Evolutionary conservation across 2,329 filamentous ascomycete species (phyloP), one percentile per base, ranked within the genome.

Genomic region (Aureobasidium uvarum): DNA sequence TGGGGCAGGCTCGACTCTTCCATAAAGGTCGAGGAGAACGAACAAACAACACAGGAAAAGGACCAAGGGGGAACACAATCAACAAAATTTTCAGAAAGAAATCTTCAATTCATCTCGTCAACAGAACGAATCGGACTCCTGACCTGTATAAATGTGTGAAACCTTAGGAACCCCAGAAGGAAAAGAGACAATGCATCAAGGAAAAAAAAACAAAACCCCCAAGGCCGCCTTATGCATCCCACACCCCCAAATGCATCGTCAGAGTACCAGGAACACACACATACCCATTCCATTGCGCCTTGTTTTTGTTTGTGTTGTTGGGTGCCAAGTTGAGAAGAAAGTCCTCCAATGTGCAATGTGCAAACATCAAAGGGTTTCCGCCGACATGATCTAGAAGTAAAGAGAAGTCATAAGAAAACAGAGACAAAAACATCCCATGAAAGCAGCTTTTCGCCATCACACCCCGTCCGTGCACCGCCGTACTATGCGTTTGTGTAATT

Each of bases 401-500:
- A 28, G 23, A 23, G 11, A 48, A n/a, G 18, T 13, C 33, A 31
- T 4, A 33, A 33, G 7, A 13, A 51, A 31, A 45, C n/a, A 31
- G 10, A 23, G n/a, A 38, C n/a, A 60, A 20, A 36, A 36, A 60
- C 41, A 46, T n/a, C 54, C 54, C 14, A 33, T 28, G 20, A 58
- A 58, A 58, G 54, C 54, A 58, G 38, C 39, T 45, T 43, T 58
- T 58, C 25, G 54, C 54, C 54, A 13, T 33, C 16, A 43, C 38
- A 39, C 38, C 39, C 39, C 23, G 20, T 43, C 38, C 28, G 39
- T 58, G 54, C 54, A 58, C 39, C 54, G 18, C 31, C 28, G 11
- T 36, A 5, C 43, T 48, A 60, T 60, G 56, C 56, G 23, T 36
- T 45, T 60, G 56, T 48, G 20, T 60, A 41, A 18, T 60, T 46